Evolutionary conservation across 2,329 filamentous ascomycete species (phyloP), one percentile per base, ranked within the genome.

Genomic region (Cytospora chrysosperma): DNA sequence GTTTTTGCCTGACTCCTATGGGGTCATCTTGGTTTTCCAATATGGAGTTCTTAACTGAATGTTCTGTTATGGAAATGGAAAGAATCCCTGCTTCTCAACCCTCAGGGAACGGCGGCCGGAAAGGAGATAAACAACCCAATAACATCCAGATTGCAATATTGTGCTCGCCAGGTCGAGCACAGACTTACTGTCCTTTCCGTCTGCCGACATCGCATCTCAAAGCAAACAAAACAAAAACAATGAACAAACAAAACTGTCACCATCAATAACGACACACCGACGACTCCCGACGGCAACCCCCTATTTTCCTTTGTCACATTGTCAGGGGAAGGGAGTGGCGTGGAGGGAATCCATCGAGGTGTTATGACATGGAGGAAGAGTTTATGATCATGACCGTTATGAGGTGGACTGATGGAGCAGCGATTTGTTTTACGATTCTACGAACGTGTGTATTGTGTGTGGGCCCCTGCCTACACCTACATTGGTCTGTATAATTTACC

Each of bases 401-500:
- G 61, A 64, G 64, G 63, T 65, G 64, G 27, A 63, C 63, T 63
- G 60, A 65, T 65, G 64, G 61, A 64, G 61, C 61, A 63, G 64
- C 52, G 43, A 40, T 58, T 54, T 24, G 49, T 50, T 49, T 37
- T 56, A 60, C 61, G 32, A 58, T 63, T 63, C 60, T 62, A 54
- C 34, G 53, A 21, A 50, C 21, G 13, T 28, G 59, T 59, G 56
- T 63, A 59, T 37, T 59, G 56, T 65, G 63, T 59, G 63, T 63
- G 62, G 65, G 43, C 7, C n/a, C n/a, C 9, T 47, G n/a, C 67
- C 67, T 69, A 67, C 68, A 70, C 67, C 67, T 69, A 67, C 68
- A 70, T 32, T 63, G 56, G 34, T 56, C 54, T 61, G 58, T 59
- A 55, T 56, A 53, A n/a, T n/a, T 63, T 63, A 61, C 51, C 58